Evolutionary conservation across 192 early-diverging fungal species (phyloP).

Genomic region (Paraglomus brasilianum): DNA sequence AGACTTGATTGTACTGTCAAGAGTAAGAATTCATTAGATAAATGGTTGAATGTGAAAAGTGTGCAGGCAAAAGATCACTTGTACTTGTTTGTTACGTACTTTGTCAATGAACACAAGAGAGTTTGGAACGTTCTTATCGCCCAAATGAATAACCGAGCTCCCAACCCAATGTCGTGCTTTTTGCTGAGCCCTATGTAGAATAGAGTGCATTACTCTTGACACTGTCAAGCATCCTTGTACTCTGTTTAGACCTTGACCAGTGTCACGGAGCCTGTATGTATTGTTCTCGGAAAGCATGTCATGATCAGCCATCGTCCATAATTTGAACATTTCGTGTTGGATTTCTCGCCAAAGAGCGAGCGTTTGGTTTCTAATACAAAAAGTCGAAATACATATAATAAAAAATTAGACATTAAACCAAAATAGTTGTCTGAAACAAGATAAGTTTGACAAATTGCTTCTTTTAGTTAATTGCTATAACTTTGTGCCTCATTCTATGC

Average conservation of each 20-base stretch:
- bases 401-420: neutral
- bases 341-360: conserved; percentile 95
- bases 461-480: too few relatives aligned
- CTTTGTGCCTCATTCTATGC: too few relatives aligned
- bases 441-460: neutral
- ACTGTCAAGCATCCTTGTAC: conserved; percentile 87
- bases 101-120: conserved; percentile 98
- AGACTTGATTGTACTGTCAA: conserved; percentile 93
- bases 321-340: conserved; percentile 95
- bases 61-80: neutral
- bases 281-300: conserved; percentile 75
- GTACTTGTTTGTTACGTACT: conserved; percentile 34
- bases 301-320: conserved; percentile 88
- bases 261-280: conserved; percentile 88
- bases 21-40: neutral
- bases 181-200: conserved; percentile 83
- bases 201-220: conserved; percentile 83
- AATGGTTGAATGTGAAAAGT: neutral
- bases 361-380: conserved; percentile 69
- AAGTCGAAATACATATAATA: neutral
- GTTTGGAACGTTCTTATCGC: conserved; percentile 98
- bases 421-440: neutral
- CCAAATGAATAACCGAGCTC: conserved; percentile 93
- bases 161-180: conserved; percentile 90
- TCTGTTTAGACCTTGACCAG: conserved; percentile 96